Percentiles rank a stretch among this genome's conserved stretches.
Evolutionary conservation across 2,329 filamentous ascomycete genomes (phyloP).

Genomic region (Sphaerulina vaccinii): DNA sequence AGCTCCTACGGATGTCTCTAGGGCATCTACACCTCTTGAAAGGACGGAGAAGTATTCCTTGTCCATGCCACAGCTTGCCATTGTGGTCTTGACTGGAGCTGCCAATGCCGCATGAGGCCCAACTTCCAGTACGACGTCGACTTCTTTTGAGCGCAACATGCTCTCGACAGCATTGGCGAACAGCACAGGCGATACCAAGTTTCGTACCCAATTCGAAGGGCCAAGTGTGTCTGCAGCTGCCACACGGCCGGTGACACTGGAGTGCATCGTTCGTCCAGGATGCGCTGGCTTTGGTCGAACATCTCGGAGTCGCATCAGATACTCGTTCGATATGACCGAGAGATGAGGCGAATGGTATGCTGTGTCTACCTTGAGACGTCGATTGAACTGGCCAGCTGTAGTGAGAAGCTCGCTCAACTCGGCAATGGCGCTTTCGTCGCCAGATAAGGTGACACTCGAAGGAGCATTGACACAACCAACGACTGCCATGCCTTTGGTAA

Average conservation of each 20-base stretch:
- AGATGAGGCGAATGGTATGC: slow-evolving; percentile 48
- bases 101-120: slow-evolving; percentile 10
- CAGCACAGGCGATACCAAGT: background rate
- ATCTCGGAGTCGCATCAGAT: background rate
- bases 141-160: background rate
- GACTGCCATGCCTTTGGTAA: slow-evolving; percentile 11
- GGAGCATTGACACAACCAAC: slow-evolving; percentile 38
- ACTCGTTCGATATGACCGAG: background rate
- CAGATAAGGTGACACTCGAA: slow-evolving; percentile 47
- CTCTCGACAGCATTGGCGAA: background rate
- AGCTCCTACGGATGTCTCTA: background rate
- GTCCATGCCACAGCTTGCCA: no score
- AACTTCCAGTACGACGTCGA: slow-evolving; percentile 5
- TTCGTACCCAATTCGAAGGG: slow-evolving; percentile 1
- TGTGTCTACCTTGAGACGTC: slow-evolving; percentile 42
- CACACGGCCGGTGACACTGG: background rate
- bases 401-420: background rate
- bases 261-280: background rate
- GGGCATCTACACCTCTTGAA: background rate
- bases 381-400: slow-evolving; percentile 27
- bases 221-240: background rate
- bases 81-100: background rate
- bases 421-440: slow-evolving; percentile 32
- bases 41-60: background rate
- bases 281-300: background rate